Percentiles rank a stretch among this genome's conserved stretches.
These are phyloP conservation scores for Mallotus repandus DNA, from an alignment of 441 rosid species.

Conservation along the genomic window DNA sequence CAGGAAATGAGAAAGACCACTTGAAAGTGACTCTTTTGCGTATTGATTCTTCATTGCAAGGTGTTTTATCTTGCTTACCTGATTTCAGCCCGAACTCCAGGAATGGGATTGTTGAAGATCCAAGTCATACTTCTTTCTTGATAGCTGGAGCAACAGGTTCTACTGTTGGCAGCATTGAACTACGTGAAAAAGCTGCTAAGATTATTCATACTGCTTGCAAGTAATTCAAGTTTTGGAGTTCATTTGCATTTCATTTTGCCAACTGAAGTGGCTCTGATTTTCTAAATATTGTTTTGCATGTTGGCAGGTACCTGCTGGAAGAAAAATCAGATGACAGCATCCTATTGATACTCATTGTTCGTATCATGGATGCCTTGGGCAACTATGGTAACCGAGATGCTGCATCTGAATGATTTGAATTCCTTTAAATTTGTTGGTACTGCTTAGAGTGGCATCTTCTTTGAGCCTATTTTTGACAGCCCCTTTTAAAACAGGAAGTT, in stretches of 20 bases:
- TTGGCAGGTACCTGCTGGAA: conserved; percentile 79
- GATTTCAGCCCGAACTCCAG: conserved; percentile 89
- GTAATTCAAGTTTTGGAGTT: conserved; percentile 51
- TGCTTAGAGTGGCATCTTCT: conserved; percentile 10
- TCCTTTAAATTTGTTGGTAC: conserved; percentile 10
- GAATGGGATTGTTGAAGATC: conserved; percentile 61
- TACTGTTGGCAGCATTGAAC: conserved; percentile 75
- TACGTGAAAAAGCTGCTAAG: conserved; percentile 91
- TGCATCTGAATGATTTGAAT: conserved; percentile 27
- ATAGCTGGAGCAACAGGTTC: conserved; percentile 99
- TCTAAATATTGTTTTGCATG: conserved; percentile 30
- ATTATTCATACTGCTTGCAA: conserved; percentile 85
- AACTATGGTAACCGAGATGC: conserved; percentile 74
- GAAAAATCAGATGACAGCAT: conserved; percentile 99
- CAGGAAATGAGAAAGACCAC: conserved; percentile 99
- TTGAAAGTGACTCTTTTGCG: conserved; percentile 99
- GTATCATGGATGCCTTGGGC: conserved; percentile 95
- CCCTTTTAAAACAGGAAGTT: conserved; percentile 59
- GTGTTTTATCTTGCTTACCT: conserved; percentile 99
- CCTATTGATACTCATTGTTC: conserved; percentile 81
- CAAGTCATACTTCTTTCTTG: conserved; percentile 59
- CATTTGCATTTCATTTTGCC: conserved; percentile 11
- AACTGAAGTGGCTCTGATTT: conserved; percentile 13
- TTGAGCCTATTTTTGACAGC: conserved; percentile 13
- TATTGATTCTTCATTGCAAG: conserved; percentile 96